Conservation (phyloP, 2,329 filamentous ascomycete species). For the Hypoxylon sp. region DNA sequence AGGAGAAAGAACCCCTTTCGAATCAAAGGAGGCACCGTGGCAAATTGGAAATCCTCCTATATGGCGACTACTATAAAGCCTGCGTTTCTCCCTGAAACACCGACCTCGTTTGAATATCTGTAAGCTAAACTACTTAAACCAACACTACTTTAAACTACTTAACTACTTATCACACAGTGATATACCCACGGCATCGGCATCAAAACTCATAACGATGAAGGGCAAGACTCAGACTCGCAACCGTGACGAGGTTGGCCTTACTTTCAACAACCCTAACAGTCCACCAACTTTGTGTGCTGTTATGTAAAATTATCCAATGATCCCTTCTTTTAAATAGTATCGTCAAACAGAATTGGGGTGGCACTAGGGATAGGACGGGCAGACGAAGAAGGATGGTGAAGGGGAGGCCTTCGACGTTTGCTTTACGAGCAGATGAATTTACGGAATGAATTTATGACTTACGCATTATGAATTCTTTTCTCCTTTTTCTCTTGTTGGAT, state of each 20-base stretch:
- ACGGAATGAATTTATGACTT: slow-evolving; percentile 10
- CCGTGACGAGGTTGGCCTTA: slow-evolving; percentile 30
- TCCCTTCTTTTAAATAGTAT: neutral
- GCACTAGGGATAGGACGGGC: neutral
- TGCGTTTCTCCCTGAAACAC: neutral
- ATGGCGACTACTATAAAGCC: slow-evolving; percentile 25
- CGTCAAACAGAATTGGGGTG: neutral
- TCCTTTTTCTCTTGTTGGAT: too few relatives aligned
- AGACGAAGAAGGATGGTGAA: neutral
- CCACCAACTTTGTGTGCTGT: slow-evolving; percentile 32
- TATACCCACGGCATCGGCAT: neutral
- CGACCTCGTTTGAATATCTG: neutral
- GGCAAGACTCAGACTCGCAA: slow-evolving; percentile 33
- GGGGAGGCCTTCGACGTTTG: neutral
- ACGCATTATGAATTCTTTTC: neutral
- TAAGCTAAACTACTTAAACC: neutral
- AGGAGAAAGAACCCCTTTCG: slow-evolving; percentile 5
- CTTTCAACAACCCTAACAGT: slow-evolving; percentile 3
- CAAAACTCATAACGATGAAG: slow-evolving; percentile 27
- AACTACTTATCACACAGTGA: neutral
- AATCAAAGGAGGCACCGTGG: slow-evolving; percentile 7
- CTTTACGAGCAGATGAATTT: neutral
- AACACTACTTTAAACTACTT: neutral
- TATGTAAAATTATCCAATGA: slow-evolving; percentile 21
- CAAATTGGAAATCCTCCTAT: neutral